Evolutionary conservation across 2,329 filamentous ascomycete genomes (phyloP).

Genomic region (Aspergillus pseudoviridinutans): DNA sequence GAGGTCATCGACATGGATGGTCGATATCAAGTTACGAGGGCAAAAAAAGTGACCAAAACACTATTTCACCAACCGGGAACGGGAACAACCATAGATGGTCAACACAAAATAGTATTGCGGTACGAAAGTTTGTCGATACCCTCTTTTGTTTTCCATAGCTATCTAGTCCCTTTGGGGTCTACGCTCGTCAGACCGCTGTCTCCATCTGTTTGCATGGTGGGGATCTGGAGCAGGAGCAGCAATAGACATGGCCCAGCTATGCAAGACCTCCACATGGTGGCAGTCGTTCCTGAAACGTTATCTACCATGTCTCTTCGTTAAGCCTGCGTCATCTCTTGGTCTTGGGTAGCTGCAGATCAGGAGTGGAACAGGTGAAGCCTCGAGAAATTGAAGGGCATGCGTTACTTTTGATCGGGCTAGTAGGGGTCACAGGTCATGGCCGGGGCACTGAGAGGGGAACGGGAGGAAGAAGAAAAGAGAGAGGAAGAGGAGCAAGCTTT

Average conservation of each 20-base stretch:
- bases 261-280: constrained; percentile 29
- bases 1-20: constrained; percentile 14
- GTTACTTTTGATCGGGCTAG: constrained; percentile 1
- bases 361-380: constrained; percentile 31
- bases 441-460: not conserved
- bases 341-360: constrained; percentile 27
- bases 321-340: constrained; percentile 15
- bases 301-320: constrained; percentile 16
- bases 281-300: constrained; percentile 23
- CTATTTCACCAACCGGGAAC: constrained; percentile 4
- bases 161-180: constrained; percentile 6
- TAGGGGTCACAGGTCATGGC: not conserved
- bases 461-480: not conserved
- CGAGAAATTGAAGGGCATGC: constrained; percentile 20
- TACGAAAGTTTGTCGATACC: constrained; percentile 10
- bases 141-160: constrained; percentile 1
- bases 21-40: constrained; percentile 5
- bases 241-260: constrained; percentile 11
- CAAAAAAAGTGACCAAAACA: not conserved
- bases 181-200: constrained; percentile 15
- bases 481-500: not conserved
- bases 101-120: constrained; percentile 5
- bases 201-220: constrained; percentile 27
- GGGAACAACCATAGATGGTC: not conserved
- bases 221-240: constrained; percentile 9